A percentile compares a stretch with the other conserved stretches of the same genome.
These are phyloP conservation scores for Yarrowia divulgata DNA, from an alignment of 805 yeast genomes.

Conservation along the genomic window DNA sequence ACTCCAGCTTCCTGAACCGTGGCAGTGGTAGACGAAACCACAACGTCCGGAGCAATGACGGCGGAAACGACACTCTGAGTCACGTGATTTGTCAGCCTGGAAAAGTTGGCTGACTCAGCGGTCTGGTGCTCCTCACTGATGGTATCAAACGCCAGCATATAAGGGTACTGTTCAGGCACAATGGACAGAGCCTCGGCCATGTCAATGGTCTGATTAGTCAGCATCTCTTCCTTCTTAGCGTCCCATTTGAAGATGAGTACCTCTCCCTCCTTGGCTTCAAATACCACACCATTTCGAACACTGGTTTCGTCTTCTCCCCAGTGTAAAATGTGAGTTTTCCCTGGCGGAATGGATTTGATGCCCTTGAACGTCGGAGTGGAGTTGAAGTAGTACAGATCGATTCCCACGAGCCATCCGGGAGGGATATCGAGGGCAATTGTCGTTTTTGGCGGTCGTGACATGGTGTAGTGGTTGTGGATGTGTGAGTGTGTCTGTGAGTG, in stretches of 20 bases:
- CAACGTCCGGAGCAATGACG: slow-evolving; percentile 8
- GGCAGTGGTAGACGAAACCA: slow-evolving; percentile 57
- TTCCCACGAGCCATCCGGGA: slow-evolving; percentile 54
- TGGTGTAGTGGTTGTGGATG: too few relatives aligned
- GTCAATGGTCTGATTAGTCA: slow-evolving; percentile 48
- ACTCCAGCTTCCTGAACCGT: slow-evolving; percentile 59
- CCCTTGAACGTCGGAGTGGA: slow-evolving; percentile 56
- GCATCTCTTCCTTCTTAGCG: slow-evolving; percentile 49
- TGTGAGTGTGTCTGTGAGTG: too few relatives aligned
- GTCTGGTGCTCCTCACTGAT: background rate
- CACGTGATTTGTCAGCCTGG: slow-evolving; percentile 48
- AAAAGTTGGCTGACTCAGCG: slow-evolving; percentile 49
- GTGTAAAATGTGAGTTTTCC: slow-evolving; percentile 62
- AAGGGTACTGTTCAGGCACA: slow-evolving; percentile 51
- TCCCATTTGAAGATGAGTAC: slow-evolving; percentile 54
- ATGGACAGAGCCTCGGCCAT: slow-evolving; percentile 48
- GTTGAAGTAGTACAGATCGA: slow-evolving; percentile 59
- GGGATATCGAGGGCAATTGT: slow-evolving; percentile 51
- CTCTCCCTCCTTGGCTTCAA: slow-evolving; percentile 50
- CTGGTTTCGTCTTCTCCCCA: slow-evolving; percentile 54
- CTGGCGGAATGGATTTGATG: slow-evolving; percentile 59
- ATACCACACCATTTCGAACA: slow-evolving; percentile 53
- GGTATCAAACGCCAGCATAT: slow-evolving; percentile 48
- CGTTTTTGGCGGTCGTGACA: slow-evolving; percentile 42
- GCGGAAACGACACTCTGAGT: background rate